Base-by-base conservation (phyloP, 371 early-diverging fungal genomes). In the Capillidium heterosporum region DNA sequence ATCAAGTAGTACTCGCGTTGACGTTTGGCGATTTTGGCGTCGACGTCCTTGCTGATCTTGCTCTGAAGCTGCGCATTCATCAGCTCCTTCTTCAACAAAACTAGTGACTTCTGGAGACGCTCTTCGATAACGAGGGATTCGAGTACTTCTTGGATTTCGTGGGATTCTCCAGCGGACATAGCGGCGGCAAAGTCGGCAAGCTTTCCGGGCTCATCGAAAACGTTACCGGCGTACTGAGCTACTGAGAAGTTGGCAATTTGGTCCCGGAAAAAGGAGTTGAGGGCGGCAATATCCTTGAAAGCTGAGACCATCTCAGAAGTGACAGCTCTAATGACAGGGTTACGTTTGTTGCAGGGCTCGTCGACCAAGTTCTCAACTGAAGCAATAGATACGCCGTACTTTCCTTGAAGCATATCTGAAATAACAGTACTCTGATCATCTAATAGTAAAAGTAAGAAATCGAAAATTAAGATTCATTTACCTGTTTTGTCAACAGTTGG, bases 101-200 rank as follows among this genome's bases (percentile, higher is more conserved):
- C 70, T 27, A 95, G 71, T 0, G 93, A 80, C 64, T 91, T 94
- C 61, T 89, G 85, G 53, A 96, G 74, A 27, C 95, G 77, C 57
- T 92, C 92, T 54, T 91, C 90, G 1, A 96, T 80, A 21, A 84
- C 77, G 24, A 89, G 67, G 24, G 82, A 79, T 60, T 93, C 93
- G 31, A 96, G 70, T 8, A 96, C 89, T 55, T 80, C 81, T 69
- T 96, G 95, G 39, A 96, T 73, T 62, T 95, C 95, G n/a, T 70
- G 65, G 1, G 91, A 81, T 58, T 90, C 89, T 21, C 93, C 95
- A 1, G 85, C 76, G 0, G 89, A 88, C 1, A 96, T 84, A 8
- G 95, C 93, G 0, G 97, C 95, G 2, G 91, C 91, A 70, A 96
- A 96, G 65, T 96, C 97, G 15, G 97, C 94, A 48, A 95, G 65